phyloP scores from a whole-genome alignment of 2,329 filamentous ascomycete species.

The Colletotrichum sp. region DNA sequence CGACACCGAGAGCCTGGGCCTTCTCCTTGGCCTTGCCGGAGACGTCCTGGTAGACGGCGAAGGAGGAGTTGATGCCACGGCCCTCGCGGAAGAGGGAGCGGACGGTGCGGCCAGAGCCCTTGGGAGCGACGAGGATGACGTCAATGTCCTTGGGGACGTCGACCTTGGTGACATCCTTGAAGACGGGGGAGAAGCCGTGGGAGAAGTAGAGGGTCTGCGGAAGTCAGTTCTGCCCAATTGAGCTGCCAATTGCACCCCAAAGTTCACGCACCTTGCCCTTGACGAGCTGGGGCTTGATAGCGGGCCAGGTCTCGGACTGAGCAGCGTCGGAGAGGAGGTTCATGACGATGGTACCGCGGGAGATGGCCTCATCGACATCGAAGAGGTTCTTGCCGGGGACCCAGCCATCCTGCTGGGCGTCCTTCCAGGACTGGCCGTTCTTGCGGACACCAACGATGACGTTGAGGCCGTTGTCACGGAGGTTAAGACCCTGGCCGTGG shows the following conservation, averaged over 20 bases:
- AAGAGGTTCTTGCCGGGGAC: constrained; percentile 98
- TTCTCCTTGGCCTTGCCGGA: constrained; percentile 98
- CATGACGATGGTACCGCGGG: constrained; percentile 95
- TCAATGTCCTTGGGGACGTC: constrained; percentile 95
- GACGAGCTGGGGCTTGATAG: constrained; percentile 96
- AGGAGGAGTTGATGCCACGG: constrained; percentile 99
- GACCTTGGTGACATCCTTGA: constrained; percentile 99
- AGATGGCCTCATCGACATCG: constrained; percentile 96
- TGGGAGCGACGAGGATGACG: constrained; percentile 99
- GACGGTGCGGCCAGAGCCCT: constrained; percentile 98
- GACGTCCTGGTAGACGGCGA: constrained; percentile 98
- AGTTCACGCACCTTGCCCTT: constrained; percentile 87
- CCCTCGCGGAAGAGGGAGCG: constrained; percentile 99
- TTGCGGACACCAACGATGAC: constrained; percentile 99
- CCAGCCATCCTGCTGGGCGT: constrained; percentile 97
- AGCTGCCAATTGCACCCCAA: not conserved
- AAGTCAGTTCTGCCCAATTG: constrained; percentile 25
- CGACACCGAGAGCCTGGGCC: constrained; percentile 94
- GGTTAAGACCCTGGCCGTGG: constrained; percentile 98
- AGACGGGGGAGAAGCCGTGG: constrained; percentile 99
- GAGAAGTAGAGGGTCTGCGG: constrained; percentile 97
- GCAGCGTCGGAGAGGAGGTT: constrained; percentile 98
- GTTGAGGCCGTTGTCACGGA: constrained; percentile 99
- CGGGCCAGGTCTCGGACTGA: constrained; percentile 98
- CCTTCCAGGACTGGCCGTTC: constrained; percentile 98